phyloP scores from a whole-genome alignment of 805 yeast genomes.

The Cyberlindnera suaveolens region DNA sequence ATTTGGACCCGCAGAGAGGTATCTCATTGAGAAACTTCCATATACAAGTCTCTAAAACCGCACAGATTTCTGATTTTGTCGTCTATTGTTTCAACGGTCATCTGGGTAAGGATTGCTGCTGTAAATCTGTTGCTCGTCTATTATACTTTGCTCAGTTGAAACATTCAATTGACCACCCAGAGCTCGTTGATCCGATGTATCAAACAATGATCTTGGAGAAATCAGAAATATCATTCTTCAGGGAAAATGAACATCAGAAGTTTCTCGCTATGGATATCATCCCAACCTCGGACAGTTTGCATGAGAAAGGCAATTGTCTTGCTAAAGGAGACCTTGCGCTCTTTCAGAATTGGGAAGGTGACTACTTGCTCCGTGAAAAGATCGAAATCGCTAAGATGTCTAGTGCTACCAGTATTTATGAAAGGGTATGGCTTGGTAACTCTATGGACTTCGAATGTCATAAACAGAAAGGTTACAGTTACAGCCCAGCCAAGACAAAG shows the following conservation, averaged over 20 bases:
- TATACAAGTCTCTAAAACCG: constrained; percentile 76
- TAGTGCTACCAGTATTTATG: constrained; percentile 54
- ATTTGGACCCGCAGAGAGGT: constrained; percentile 65
- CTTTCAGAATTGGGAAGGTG: constrained; percentile 59
- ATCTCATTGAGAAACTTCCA: constrained; percentile 79
- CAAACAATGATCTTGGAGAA: constrained; percentile 19
- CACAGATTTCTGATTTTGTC: constrained; percentile 66
- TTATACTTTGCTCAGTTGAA: constrained; percentile 38
- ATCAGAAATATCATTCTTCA: constrained; percentile 11
- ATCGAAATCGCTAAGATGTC: constrained; percentile 84
- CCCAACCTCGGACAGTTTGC: constrained; percentile 9
- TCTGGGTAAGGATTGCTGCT: constrained; percentile 28
- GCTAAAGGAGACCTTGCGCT: constrained; percentile 34
- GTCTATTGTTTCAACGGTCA: constrained; percentile 60
- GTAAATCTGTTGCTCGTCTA: constrained; percentile 34
- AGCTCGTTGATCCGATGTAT: constrained; percentile 18
- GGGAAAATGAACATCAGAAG: constrained; percentile 3
- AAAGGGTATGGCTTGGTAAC: constrained; percentile 77
- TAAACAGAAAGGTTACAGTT: constrained; percentile 15
- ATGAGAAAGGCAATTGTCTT: constrained; percentile 19
- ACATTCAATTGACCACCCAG: constrained; percentile 23
- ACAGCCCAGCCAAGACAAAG: constrained; percentile 3
- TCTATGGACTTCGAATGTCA: constrained; percentile 56
- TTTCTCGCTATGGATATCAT: constrained; percentile 24
- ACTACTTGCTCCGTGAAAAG: constrained; percentile 65